phyloP scores from a whole-genome alignment of 2,329 filamentous ascomycete species.

The Aspergillus pseudoglaucus region DNA sequence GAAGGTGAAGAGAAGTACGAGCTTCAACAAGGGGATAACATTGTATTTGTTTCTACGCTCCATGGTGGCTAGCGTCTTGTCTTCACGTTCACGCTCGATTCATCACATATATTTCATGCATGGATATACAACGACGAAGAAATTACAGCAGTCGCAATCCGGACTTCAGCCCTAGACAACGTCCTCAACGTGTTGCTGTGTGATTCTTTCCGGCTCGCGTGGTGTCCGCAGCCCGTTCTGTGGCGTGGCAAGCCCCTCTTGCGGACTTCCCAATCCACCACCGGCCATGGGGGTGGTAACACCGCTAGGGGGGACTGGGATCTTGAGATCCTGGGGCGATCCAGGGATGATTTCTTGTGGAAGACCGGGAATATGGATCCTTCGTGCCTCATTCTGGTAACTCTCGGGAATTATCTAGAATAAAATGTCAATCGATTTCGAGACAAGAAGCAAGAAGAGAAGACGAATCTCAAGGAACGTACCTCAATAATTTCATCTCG shows the following conservation, averaged over 20 bases:
- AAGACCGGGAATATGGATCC: slow-evolving; percentile 73
- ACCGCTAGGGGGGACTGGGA: slow-evolving; percentile 61
- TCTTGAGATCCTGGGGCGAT: slow-evolving; percentile 74
- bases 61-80: slow-evolving; percentile 67
- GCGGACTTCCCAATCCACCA: slow-evolving; percentile 36
- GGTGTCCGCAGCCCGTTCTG: slow-evolving; percentile 37
- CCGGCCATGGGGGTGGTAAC: slow-evolving; percentile 39
- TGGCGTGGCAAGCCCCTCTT: slow-evolving; percentile 37
- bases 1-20: slow-evolving; percentile 91
- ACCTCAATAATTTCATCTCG: slow-evolving; percentile 95
- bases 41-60: slow-evolving; percentile 92
- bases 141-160: slow-evolving; percentile 3
- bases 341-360: slow-evolving; percentile 62
- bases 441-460: not conserved
- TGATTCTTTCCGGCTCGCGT: slow-evolving; percentile 39
- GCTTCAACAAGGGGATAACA: slow-evolving; percentile 73
- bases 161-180: slow-evolving; percentile 26
- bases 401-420: slow-evolving; percentile 81
- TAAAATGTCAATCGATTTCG: slow-evolving; percentile 9
- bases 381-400: slow-evolving; percentile 92
- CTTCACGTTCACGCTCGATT: slow-evolving; percentile 1
- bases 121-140: slow-evolving; percentile 1
- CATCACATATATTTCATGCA: slow-evolving; percentile 1
- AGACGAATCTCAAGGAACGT: slow-evolving; percentile 12
- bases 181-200: slow-evolving; percentile 40